A percentile compares a stretch with the other conserved stretches of the same genome.
These are phyloP conservation scores for Rhizopus arrhizus DNA, from an alignment of 371 early-diverging fungal species.

Conservation along the genomic window DNA sequence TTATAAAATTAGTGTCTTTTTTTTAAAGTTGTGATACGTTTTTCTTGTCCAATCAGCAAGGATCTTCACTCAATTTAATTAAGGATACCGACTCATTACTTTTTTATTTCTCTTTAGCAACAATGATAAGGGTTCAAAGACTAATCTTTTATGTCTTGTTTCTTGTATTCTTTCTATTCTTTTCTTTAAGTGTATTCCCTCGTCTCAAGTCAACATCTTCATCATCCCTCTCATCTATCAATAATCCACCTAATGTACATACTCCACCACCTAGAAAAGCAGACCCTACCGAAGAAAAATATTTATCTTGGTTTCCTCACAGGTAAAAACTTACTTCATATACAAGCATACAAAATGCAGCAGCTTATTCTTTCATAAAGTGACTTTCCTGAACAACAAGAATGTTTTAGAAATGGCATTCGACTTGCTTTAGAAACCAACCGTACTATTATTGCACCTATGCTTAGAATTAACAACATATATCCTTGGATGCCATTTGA, in stretches of 20 bases:
- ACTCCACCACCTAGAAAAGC: constrained; percentile 4
- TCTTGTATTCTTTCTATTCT: constrained; percentile 19
- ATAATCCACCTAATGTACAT: not conserved
- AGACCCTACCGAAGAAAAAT: constrained; percentile 24
- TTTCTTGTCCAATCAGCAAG: not conserved
- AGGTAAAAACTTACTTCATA: constrained; percentile 19
- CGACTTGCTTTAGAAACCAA: constrained; percentile 48
- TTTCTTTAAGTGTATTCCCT: constrained; percentile 18
- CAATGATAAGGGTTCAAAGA: constrained; percentile 28
- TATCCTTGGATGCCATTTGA: constrained; percentile 50
- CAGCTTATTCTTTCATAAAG: constrained; percentile 6
- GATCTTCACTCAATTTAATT: not conserved
- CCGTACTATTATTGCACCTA: constrained; percentile 51
- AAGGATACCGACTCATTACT: not conserved
- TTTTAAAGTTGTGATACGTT: no score
- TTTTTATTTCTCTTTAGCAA: constrained; percentile 7
- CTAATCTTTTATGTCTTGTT: constrained; percentile 22
- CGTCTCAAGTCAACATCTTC: constrained; percentile 12
- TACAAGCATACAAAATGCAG: not conserved
- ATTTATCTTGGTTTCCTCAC: constrained; percentile 38
- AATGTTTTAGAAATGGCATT: constrained; percentile 50
- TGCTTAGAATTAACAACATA: constrained; percentile 39
- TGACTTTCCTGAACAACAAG: constrained; percentile 45
- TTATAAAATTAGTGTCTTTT: not conserved
- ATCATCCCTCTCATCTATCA: not conserved